Evolutionary conservation across 805 yeast genomes (phyloP).

Genomic region (Candida rishiriensis): DNA sequence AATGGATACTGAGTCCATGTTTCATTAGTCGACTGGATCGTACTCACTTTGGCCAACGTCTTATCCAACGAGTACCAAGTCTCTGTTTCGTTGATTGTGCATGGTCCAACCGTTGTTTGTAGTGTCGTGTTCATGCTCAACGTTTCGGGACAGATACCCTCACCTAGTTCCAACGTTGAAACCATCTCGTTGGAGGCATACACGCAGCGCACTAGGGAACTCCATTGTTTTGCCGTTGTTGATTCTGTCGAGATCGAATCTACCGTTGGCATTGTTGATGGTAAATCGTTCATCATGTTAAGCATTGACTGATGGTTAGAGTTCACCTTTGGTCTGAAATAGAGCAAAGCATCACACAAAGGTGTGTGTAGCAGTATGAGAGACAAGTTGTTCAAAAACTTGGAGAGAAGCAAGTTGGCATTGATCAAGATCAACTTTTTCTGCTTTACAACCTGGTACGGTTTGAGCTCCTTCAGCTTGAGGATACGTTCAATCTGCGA

Average conservation of each 20-base stretch:
- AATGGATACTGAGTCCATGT: constrained; percentile 38
- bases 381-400: constrained; percentile 28
- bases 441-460: constrained; percentile 14
- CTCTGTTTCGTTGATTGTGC: constrained; percentile 12
- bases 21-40: constrained; percentile 29
- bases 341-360: constrained; percentile 30
- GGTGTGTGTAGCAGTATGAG: constrained; percentile 25
- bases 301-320: constrained; percentile 14
- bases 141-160: constrained; percentile 29
- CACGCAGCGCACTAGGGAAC: constrained; percentile 29
- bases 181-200: constrained; percentile 29
- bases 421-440: constrained; percentile 30
- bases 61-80: constrained; percentile 12
- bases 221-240: constrained; percentile 23
- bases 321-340: constrained; percentile 31
- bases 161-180: constrained; percentile 35
- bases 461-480: constrained; percentile 10
- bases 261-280: constrained; percentile 13
- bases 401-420: constrained; percentile 30
- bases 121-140: constrained; percentile 9
- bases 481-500: constrained; percentile 21
- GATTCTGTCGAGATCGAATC: constrained; percentile 16
- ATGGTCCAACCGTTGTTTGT: constrained; percentile 23
- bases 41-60: constrained; percentile 12
- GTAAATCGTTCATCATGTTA: constrained; percentile 23